These are phyloP conservation scores for Blastocystis sp. DNA, from an alignment of 352 stramenopile species.

Conservation along the genomic window DNA sequence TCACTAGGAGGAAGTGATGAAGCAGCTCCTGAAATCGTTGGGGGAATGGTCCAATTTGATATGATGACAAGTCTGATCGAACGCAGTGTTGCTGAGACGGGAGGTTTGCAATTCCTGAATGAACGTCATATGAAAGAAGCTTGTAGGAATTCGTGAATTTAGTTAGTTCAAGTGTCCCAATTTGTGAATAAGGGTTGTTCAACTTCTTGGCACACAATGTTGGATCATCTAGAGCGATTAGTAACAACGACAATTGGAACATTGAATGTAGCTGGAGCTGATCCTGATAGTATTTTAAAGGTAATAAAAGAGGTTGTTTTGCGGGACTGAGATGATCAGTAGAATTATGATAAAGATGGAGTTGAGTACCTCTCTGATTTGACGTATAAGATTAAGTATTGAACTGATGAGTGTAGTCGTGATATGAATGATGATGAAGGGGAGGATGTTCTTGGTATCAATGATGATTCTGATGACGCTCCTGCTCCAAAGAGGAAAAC, in stretches of 20 bases:
- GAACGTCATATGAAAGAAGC: slow-evolving; percentile 9
- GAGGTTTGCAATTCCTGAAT: slow-evolving; percentile 8
- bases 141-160: background rate
- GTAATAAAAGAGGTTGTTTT: slow-evolving; percentile 7
- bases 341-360: slow-evolving; percentile 15
- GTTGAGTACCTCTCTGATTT: background rate
- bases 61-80: slow-evolving; percentile 20
- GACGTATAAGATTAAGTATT: background rate
- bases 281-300: background rate
- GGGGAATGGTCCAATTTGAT: slow-evolving; percentile 3
- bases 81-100: background rate
- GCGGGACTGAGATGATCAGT: too few species aligned
- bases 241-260: background rate
- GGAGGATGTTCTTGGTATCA: background rate
- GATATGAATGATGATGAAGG: slow-evolving; percentile 35
- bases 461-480: background rate
- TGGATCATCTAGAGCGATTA: background rate
- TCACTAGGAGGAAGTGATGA: background rate
- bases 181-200: slow-evolving; percentile 59
- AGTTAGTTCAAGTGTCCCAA: background rate
- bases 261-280: background rate
- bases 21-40: background rate
- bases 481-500: slow-evolving; percentile 1
- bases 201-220: slow-evolving; percentile 15
- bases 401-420: background rate